Percentiles rank a stretch among this genome's conserved stretches.
These are phyloP conservation scores for Fusarium piperis DNA, from an alignment of 2,329 filamentous ascomycete species.

Conservation along the genomic window DNA sequence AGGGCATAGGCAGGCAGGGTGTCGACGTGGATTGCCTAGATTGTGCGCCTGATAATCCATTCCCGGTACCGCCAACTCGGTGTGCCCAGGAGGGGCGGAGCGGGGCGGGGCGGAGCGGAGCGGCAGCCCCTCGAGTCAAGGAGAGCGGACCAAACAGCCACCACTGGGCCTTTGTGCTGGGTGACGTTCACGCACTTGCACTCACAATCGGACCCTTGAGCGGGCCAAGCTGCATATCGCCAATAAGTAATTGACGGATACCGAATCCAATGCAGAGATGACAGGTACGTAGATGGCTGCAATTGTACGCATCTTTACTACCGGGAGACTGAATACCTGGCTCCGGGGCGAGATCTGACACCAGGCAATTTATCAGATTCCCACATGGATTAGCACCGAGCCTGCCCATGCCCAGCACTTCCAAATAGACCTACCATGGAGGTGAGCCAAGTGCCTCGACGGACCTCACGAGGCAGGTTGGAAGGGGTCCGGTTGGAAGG, in stretches of 20 bases:
- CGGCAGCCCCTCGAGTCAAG: no score
- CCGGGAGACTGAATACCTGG: no score
- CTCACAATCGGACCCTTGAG: no score
- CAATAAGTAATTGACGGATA: no score
- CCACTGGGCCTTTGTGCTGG: not conserved
- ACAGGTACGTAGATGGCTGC: not conserved
- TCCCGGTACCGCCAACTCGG: no score
- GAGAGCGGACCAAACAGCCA: not conserved
- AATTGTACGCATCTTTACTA: not conserved
- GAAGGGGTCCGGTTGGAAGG: no score
- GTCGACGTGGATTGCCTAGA: conserved; percentile 40
- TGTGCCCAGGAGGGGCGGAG: no score
- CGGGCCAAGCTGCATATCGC: no score
- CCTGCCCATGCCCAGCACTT: not conserved
- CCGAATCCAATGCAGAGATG: not conserved
- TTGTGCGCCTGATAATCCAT: conserved; percentile 15
- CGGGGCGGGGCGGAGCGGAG: no score
- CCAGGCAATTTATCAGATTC: not conserved
- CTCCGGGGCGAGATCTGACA: not conserved
- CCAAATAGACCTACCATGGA: not conserved
- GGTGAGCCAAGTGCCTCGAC: no score
- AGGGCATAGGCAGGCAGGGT: conserved; percentile 16
- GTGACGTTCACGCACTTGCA: no score
- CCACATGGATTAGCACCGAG: not conserved
- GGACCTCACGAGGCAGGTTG: no score